Base-by-base conservation (phyloP, 805 yeast genomes). In the Danielozyma ontarioensis region DNA sequence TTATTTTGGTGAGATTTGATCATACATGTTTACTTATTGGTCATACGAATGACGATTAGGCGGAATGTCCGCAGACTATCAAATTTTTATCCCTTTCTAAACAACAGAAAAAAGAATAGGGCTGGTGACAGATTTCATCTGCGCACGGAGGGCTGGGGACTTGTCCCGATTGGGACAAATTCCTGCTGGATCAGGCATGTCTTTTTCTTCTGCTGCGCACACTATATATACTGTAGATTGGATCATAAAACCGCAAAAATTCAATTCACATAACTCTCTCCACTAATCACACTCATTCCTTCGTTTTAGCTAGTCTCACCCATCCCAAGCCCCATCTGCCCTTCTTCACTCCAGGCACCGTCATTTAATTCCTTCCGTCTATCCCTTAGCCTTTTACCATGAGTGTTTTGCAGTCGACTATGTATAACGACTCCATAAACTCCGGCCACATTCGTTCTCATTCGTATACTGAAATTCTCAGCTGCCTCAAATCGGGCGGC, bases 401-500 rank as follows among this genome's bases (percentile, higher is more conserved):
- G 68, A 61, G 64, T 47, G 53, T 62, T 34, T 37, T 55, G 25
- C 56, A 40, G 35, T 50, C 56, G 26, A 44, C 57, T 31, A 55
- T 59, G 58, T 51, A 47, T 37, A 51, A 59, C 39, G 48, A 52
- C 39, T 41, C 55, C n/a, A 49, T 54, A 35, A 42, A 42, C 26
- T 48, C 55, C 15, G 53, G 56, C 33, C 68, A 60, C 36, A 42
- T 46, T 6, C 50, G 62, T 37, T 55, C 68, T 22, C 56, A 53
- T 18, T 59, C 66, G 21, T 62, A 54, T 43, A 57, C 51, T 40
- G 67, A 62, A 35, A 32, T 64, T 29, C 41, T 59, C 31, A 44
- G 43, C 16, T 53, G 44, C 35, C 54, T 60, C 37, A 55, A 54
- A 36, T 34, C 50, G 21, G 39, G 39, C 33, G 41, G 32, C 23